Evolutionary conservation across 75 land plant species (phyloP), one percentile per base, ranked within the genome.

Genomic region (Selaginella moellendorffii): DNA sequence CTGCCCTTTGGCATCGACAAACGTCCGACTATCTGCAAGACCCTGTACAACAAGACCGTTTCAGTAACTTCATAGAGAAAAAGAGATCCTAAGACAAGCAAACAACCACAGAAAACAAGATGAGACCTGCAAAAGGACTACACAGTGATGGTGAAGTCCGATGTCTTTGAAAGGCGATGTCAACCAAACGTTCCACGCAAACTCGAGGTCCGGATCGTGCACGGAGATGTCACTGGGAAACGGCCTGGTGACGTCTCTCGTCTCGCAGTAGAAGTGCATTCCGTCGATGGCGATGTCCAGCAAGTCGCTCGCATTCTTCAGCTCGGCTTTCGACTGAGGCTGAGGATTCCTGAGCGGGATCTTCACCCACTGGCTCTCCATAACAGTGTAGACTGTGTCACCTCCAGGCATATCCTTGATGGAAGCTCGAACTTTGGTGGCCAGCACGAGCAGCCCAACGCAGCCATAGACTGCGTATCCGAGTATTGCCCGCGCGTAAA

Each of bases 161-260:
- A 93, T 80, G 21, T 82, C 74, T 64, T 74, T 82, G 71, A 93
- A 93, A 18, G 90, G 83, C 60, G 63, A 64, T 26, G 96, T 80
- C 20, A 93, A 70, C 96, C 90, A 93, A n/a, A 64, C 72, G 67
- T 93, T 93, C 99, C 99, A 93, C 53, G 88, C 96, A 67, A 93
- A 93, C 65, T 93, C 99, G 24, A 69, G 76, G 74, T 93, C 96
- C 24, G 99, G 96, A 52, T 77, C 67, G 20, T 82, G 65, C 30
- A 79, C 63, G 1, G 81, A 67, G 71, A 66, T 66, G 23, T 61
- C 64, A 62, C 99, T 89, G 5, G 99, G 96, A 69, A 93, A 93
- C 20, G 96, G 99, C 21, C 99, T 68, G 23, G 96, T 93, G 42
- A 93, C 82, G 78, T 93, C 99, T 63, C 96, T 80, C 21, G 87